phyloP scores from a whole-genome alignment of 768 basidiomycete species.

The Coprinopsis strossmayeri region DNA sequence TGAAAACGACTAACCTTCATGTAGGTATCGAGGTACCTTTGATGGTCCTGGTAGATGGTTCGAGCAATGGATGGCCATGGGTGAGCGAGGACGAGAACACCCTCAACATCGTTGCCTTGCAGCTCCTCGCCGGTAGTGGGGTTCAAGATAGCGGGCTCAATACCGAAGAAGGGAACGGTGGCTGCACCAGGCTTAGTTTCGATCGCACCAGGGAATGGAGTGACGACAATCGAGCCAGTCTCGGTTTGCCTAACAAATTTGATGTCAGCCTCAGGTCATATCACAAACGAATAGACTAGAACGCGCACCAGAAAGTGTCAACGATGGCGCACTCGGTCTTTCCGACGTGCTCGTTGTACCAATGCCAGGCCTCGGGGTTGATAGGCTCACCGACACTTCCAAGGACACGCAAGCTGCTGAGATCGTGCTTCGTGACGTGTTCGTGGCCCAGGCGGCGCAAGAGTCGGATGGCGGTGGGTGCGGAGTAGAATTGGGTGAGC shows the following conservation, averaged over 20 bases:
- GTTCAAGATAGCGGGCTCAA: slow-evolving; percentile 84
- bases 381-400: slow-evolving; percentile 97
- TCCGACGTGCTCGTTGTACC: slow-evolving; percentile 97
- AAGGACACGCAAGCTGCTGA: slow-evolving; percentile 77
- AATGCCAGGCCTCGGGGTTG: slow-evolving; percentile 98
- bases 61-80: slow-evolving; percentile 97
- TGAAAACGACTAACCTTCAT: slow-evolving; percentile 29
- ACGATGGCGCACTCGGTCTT: slow-evolving; percentile 85
- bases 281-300: slow-evolving; percentile 13
- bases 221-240: slow-evolving; percentile 92
- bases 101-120: slow-evolving; percentile 80
- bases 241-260: slow-evolving; percentile 79
- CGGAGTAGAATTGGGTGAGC: slow-evolving; percentile 93
- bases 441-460: slow-evolving; percentile 75
- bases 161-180: slow-evolving; percentile 97
- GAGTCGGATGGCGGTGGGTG: slow-evolving; percentile 92
- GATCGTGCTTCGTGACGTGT: slow-evolving; percentile 78
- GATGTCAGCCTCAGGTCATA: slow-evolving; percentile 8
- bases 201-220: slow-evolving; percentile 93
- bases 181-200: slow-evolving; percentile 95
- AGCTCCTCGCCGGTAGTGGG: slow-evolving; percentile 72
- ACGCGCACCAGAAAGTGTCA: slow-evolving; percentile 75
- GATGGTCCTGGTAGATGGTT: slow-evolving; percentile 88
- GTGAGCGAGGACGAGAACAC: slow-evolving; percentile 76
- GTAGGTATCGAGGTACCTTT: slow-evolving; percentile 57